Base-by-base conservation (phyloP, 2,329 filamentous ascomycete genomes). In the Exophiala spinifera region DNA sequence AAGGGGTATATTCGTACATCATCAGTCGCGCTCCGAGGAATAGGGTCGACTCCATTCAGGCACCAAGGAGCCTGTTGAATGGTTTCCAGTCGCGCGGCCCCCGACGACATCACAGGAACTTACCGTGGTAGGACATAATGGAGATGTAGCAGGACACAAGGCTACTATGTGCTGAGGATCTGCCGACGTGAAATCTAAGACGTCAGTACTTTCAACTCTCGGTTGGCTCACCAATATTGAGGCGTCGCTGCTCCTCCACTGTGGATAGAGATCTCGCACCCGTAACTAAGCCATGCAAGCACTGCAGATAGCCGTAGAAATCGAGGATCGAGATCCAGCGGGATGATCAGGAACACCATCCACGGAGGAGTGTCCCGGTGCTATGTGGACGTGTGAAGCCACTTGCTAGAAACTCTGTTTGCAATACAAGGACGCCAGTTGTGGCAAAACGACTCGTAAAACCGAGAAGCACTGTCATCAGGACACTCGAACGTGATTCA, bases 301-400 rank as follows among this genome's bases (percentile, higher is more conserved):
- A 49, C 46, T 49, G 36, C 23, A 49, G 46, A 49, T 49, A 17
- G 13, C 28, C 20, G 33, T 19, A 17, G n/a, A 23, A n/a, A n/a
- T n/a, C n/a, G n/a, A n/a, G n/a, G n/a, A 48, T 39, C 36, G 37
- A 55, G 42, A 43, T 46, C 42, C 39, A 17, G 14, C 33, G 10
- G 28, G 28, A 33, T 31, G 13, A 28, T 14, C 43, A 43, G 36
- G 28, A 25, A 44, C 20, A 51, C 17, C 25, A 37, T 45, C 31
- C 15, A 20, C 53, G 51, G 54, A 57, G 40, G 20, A 13, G 42
- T 19, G n/a, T 19, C 33, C 54, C 54, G 54, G n/a, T 19, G 37
- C 49, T 49, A 33, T 49, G 14, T 28, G 17, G 42, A 7, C 17
- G 28, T 19, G 31, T 31, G 28, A 31, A 11, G 6, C 28, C 4